Base-by-base conservation (phyloP, 2,329 filamentous ascomycete species). In the Trichoderma breve region DNA sequence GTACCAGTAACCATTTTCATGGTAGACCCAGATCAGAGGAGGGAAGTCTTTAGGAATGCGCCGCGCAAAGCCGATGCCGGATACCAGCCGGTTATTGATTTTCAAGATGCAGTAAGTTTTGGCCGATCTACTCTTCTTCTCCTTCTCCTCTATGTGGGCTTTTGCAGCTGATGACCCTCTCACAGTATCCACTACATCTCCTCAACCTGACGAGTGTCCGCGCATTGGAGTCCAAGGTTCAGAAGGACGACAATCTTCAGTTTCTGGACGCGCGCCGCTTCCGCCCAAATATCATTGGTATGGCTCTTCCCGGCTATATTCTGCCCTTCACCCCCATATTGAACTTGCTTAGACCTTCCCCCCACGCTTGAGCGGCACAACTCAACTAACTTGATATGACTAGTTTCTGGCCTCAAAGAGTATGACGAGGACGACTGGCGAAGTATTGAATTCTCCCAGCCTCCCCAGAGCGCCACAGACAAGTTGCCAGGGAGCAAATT, bases 371-470 rank as follows among this genome's bases (percentile, higher is more conserved):
- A 6, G 15, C 24, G 18, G 26, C 36, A 61, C 58, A 28, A 28
- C 9, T 53, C 34, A 30, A 32, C 30, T 68, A 65, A 60, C 63
- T 71, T 43, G 65, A 58, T 63, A 9, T 11, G 15, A 70, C 7
- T 39, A 89, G 87, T 93, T 64, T 88, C 89, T 5, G 91, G 91
- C 4, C 84, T 86, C 0, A 82, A 86, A 1, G 84, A 90, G 5
- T 93, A 92, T 76, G 87, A 89, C 21, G 92, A 95, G 79, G 92
- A 94, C 68, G 83, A 83, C 9, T 94, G 92, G 92, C 90, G 88
- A 73, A 84, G 82, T 32, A 84, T 93, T 47, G 81, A 83, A 26
- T 85, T 92, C 75, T 86, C 86, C 71, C 84, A 89, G 73, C 82
- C 80, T 64, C 26, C 47, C 28, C 57, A 80, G 51, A 24, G 53